A percentile compares a stretch with the other conserved stretches of the same genome.
Evolutionary conservation across 202 grass and related monocot species (phyloP).

Genomic region (Elaeis oleifera): DNA sequence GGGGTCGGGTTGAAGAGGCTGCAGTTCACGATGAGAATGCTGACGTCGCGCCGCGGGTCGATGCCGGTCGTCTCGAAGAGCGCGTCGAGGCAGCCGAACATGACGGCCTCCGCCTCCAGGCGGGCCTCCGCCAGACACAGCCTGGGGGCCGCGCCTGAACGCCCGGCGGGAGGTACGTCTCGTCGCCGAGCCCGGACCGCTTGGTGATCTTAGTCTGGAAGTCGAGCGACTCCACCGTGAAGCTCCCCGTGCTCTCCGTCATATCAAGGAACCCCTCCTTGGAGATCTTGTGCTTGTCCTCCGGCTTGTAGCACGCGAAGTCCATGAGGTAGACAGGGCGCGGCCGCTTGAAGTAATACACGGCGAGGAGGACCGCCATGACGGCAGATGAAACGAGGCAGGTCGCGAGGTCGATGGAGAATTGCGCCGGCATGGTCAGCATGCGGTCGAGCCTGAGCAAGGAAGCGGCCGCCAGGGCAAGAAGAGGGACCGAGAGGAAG

Average conservation of each 20-base stretch:
- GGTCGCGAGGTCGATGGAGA: conserved; percentile 61
- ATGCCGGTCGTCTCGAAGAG: conserved; percentile 60
- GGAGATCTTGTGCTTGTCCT: conserved; percentile 69
- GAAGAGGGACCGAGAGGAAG: conserved; percentile 36
- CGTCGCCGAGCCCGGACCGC: conserved; percentile 72
- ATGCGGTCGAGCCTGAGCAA: conserved; percentile 61
- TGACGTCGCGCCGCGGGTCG: conserved; percentile 64
- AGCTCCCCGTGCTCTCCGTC: conserved; percentile 55
- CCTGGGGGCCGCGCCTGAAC: conserved; percentile 57
- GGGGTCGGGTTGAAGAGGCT: conserved; percentile 88
- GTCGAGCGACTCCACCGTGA: conserved; percentile 53
- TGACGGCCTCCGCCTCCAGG: conserved; percentile 71
- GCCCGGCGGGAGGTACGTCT: conserved; percentile 68
- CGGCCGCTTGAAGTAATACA: conserved; percentile 70
- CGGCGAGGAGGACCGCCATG: conserved; percentile 45
- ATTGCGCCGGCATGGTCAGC: conserved; percentile 20
- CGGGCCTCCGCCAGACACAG: conserved; percentile 75
- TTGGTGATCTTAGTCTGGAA: conserved; percentile 94
- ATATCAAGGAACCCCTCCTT: conserved; percentile 75
- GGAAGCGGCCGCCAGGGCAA: conserved; percentile 39
- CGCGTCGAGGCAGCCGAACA: conserved; percentile 79
- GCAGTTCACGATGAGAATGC: conserved; percentile 79
- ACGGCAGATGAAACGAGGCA: conserved; percentile 46
- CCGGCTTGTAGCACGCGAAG: conserved; percentile 81
- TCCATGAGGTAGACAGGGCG: conserved; percentile 86